Evolutionary conservation across 2,329 filamentous ascomycete genomes (phyloP).

Genomic region (Fusarium citri): DNA sequence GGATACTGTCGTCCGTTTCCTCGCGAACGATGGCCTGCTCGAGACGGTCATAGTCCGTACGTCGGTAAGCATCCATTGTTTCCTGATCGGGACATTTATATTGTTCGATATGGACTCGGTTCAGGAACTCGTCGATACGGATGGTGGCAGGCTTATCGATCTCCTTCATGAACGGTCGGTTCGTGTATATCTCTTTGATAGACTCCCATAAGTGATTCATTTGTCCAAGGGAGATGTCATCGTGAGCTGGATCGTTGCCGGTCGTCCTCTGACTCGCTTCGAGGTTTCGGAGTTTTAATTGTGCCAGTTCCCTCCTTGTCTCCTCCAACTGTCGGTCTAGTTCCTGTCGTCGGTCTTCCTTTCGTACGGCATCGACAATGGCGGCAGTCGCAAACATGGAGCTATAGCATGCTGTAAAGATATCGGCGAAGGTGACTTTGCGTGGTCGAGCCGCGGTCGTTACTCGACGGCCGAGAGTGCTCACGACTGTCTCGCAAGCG

Average conservation of each 20-base stretch:
- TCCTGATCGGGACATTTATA: constrained; percentile 45
- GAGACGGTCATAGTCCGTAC: constrained; percentile 48
- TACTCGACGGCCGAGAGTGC: constrained; percentile 61
- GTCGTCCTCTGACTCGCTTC: constrained; percentile 34
- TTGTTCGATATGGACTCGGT: constrained; percentile 44
- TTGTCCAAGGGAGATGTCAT: constrained; percentile 43
- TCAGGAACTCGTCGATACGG: constrained; percentile 45
- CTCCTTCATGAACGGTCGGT: constrained; percentile 54
- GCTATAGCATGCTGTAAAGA: constrained; percentile 76
- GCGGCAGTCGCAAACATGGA: constrained; percentile 74
- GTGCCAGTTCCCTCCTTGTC: constrained; percentile 60
- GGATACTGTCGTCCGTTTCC: constrained; percentile 38
- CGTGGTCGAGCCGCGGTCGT: constrained; percentile 62
- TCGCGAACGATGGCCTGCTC: constrained; percentile 48
- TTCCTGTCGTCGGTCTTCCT: constrained; percentile 67
- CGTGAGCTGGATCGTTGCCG: constrained; percentile 10
- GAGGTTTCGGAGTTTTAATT: constrained; percentile 49
- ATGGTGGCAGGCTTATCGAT: constrained; percentile 48
- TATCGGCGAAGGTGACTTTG: constrained; percentile 62
- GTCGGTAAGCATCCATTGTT: constrained; percentile 36
- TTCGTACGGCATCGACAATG: constrained; percentile 69
- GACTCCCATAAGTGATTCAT: constrained; percentile 50
- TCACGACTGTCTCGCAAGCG: constrained; percentile 66
- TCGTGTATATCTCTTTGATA: constrained; percentile 48
- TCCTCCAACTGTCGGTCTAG: constrained; percentile 72